phyloP scores from a whole-genome alignment of 2,329 filamentous ascomycete species.

The Xylariaceae sp. region DNA sequence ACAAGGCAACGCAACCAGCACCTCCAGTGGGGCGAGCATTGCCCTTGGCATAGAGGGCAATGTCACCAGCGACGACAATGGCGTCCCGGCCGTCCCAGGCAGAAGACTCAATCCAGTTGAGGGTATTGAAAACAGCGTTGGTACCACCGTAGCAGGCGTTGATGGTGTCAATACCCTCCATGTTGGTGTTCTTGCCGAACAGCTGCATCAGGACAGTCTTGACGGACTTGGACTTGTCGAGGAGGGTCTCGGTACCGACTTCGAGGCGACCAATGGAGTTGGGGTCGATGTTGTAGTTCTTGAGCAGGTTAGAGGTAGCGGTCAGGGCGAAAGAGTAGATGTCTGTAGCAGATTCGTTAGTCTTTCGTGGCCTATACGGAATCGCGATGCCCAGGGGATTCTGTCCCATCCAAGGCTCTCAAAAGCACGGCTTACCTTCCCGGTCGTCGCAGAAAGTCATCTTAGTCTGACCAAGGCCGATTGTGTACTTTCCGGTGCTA shows the following conservation, averaged over 20 bases:
- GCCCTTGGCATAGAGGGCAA: constrained; percentile 80
- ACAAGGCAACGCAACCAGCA: constrained; percentile 71
- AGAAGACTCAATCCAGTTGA: constrained; percentile 85
- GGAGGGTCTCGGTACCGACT: constrained; percentile 78
- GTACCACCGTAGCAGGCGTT: constrained; percentile 86
- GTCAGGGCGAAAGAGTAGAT: constrained; percentile 85
- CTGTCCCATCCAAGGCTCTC: background rate
- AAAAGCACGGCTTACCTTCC: constrained; percentile 56
- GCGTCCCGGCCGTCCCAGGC: constrained; percentile 80
- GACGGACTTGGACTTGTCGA: constrained; percentile 89
- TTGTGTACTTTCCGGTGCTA: constrained; percentile 78
- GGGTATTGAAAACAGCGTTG: constrained; percentile 74
- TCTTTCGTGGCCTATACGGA: background rate
- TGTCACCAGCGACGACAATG: constrained; percentile 75
- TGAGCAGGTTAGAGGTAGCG: constrained; percentile 68
- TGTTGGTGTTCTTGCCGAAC: constrained; percentile 75
- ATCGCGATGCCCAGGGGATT: no score
- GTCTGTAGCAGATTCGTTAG: constrained; percentile 45
- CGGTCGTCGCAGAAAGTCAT: constrained; percentile 91
- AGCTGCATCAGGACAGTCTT: constrained; percentile 86
- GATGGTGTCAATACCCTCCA: constrained; percentile 77
- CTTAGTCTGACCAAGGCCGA: constrained; percentile 84
- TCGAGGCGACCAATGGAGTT: constrained; percentile 75
- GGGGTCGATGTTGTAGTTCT: constrained; percentile 77
- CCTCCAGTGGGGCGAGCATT: constrained; percentile 76